Percentiles rank a stretch among this genome's conserved stretches.
Evolutionary conservation across 1,284 basidiomycete genomes (phyloP).

Genomic region (Cutaneotrichosporon cyanovorans): DNA sequence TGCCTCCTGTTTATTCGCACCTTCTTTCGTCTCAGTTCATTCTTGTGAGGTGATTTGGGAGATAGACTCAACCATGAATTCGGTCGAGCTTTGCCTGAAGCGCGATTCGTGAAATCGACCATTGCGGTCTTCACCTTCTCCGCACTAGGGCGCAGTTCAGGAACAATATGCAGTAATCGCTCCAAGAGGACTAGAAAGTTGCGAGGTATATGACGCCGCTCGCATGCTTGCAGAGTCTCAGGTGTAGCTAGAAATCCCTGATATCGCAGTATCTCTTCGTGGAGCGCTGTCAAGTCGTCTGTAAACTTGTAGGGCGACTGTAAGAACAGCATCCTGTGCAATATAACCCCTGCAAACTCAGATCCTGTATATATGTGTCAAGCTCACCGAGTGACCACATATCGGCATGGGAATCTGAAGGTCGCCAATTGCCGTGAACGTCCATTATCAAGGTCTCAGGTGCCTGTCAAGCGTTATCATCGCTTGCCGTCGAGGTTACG

Average conservation of each 20-base stretch:
- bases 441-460: conserved; percentile 64
- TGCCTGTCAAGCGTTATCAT: conserved; percentile 44
- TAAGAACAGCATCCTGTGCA: conserved; percentile 86
- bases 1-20: too few relatives aligned
- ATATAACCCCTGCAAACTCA: conserved; percentile 60
- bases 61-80: too few relatives aligned
- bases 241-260: conserved; percentile 63
- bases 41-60: too few relatives aligned
- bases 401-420: conserved; percentile 69
- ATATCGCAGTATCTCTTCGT: conserved; percentile 67
- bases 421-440: conserved; percentile 54
- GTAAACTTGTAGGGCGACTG: conserved; percentile 67
- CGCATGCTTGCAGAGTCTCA: conserved; percentile 53
- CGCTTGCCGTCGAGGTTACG: not conserved
- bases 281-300: conserved; percentile 54
- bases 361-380: not conserved
- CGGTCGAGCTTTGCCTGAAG: too few relatives aligned
- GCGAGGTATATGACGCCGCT: conserved; percentile 60
- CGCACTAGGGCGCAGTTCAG: conserved; percentile 59
- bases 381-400: conserved; percentile 51
- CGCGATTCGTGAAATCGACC: not conserved
- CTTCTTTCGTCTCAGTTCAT: too few relatives aligned
- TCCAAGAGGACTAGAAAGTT: conserved; percentile 65
- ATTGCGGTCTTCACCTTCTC: conserved; percentile 52
- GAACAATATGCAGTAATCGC: conserved; percentile 57